Evolutionary conservation across 805 yeast species (phyloP).

Genomic region (Ogataea philodendri): DNA sequence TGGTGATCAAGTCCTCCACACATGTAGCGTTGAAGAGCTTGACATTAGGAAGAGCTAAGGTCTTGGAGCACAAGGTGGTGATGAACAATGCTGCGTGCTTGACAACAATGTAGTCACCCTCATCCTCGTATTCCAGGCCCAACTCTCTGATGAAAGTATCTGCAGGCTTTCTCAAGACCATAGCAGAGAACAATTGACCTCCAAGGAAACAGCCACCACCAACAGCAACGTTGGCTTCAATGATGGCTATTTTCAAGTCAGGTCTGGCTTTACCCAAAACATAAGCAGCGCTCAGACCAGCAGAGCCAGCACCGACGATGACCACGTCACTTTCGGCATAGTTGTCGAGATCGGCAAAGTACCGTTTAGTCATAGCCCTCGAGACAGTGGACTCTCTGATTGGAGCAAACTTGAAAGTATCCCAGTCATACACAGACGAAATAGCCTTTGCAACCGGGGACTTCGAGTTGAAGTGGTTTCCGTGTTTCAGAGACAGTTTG

Average conservation of each 20-base stretch:
- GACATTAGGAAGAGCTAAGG: conserved; percentile 67
- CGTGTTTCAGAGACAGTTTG: conserved; percentile 20
- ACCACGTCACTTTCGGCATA: conserved; percentile 74
- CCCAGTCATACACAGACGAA: conserved; percentile 52
- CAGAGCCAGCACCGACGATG: conserved; percentile 76
- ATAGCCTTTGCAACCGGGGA: conserved; percentile 32
- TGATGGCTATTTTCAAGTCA: conserved; percentile 67
- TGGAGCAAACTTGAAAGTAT: conserved; percentile 63
- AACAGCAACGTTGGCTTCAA: conserved; percentile 72
- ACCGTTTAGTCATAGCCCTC: conserved; percentile 75
- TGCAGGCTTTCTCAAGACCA: conserved; percentile 81
- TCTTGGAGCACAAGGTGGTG: conserved; percentile 68
- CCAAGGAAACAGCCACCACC: conserved; percentile 84
- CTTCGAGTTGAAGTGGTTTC: conserved; percentile 24
- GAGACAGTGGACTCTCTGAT: conserved; percentile 78
- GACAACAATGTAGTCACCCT: conserved; percentile 76
- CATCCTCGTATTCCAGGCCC: conserved; percentile 68
- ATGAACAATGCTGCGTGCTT: conserved; percentile 79
- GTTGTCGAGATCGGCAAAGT: conserved; percentile 69
- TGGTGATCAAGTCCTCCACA: conserved; percentile 75
- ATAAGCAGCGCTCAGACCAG: conserved; percentile 76
- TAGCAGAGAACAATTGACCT: conserved; percentile 73
- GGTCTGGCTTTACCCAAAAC: conserved; percentile 71
- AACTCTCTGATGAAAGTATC: conserved; percentile 62
- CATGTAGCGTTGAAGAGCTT: conserved; percentile 78